Conservation (phyloP, 768 basidiomycete genomes). For the Termitomyces sp. region DNA sequence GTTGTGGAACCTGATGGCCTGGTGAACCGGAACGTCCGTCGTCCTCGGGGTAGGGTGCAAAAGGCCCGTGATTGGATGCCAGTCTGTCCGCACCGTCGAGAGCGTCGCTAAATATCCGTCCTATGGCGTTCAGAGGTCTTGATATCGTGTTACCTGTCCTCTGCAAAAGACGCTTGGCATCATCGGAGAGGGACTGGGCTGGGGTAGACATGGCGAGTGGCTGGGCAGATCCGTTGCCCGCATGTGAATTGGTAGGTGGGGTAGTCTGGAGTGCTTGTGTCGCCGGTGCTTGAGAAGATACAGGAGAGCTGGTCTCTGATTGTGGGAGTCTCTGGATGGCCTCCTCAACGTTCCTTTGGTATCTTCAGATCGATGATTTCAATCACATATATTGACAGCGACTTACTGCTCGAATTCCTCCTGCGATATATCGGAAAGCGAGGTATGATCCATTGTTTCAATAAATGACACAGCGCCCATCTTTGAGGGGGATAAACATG, state of each 20-base stretch:
- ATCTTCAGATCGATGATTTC: background rate
- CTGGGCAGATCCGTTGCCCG: conserved; percentile 87
- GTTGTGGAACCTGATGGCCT: conserved; percentile 15
- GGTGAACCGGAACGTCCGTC: conserved; percentile 9
- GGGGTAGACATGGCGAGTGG: conserved; percentile 64
- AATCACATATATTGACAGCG: background rate
- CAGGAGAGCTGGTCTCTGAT: conserved; percentile 34
- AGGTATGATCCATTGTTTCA: conserved; percentile 96
- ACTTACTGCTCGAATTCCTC: conserved; percentile 83
- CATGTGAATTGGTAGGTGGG: conserved; percentile 38
- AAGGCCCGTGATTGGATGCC: conserved; percentile 60
- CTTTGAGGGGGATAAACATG: conserved; percentile 29
- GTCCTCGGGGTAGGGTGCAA: conserved; percentile 47
- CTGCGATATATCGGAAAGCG: conserved; percentile 89
- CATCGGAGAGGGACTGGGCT: conserved; percentile 49
- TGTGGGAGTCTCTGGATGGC: conserved; percentile 45
- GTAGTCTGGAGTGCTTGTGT: conserved; percentile 13
- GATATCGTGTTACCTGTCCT: conserved; percentile 89
- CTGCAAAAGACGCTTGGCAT: conserved; percentile 79
- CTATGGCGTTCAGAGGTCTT: conserved; percentile 85
- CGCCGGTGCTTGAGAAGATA: conserved; percentile 21
- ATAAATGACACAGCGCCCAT: conserved; percentile 97
- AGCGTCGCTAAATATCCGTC: conserved; percentile 83
- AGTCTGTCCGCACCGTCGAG: conserved; percentile 67
- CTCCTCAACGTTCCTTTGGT: conserved; percentile 42